Evolutionary conservation across 179 eudicot genomes (phyloP).

Genomic region (Patellifolia procumbens): DNA sequence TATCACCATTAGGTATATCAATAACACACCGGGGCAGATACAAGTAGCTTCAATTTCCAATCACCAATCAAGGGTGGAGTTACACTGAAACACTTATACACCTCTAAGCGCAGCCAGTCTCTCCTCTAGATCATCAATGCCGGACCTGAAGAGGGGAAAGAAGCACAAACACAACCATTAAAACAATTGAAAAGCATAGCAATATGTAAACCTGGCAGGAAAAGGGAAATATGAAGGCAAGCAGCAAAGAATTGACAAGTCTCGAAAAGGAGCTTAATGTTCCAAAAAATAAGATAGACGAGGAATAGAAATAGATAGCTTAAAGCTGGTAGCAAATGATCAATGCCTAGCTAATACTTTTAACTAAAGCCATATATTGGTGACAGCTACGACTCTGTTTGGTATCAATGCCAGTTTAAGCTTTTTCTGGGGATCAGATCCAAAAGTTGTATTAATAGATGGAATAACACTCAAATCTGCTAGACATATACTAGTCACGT

Average conservation of each 20-base stretch:
- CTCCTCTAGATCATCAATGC: slow-evolving; percentile 75
- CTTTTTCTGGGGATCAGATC: no score
- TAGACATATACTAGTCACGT: no score
- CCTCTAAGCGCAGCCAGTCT: slow-evolving; percentile 89
- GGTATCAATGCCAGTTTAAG: no score
- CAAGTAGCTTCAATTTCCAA: neutral
- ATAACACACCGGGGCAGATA: slow-evolving; percentile 1
- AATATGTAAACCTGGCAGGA: neutral
- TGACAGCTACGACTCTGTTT: no score
- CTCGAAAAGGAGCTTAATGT: no score
- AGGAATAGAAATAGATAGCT: no score
- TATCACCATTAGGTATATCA: neutral
- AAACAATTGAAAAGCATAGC: neutral
- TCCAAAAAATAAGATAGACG: neutral
- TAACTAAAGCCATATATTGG: neutral
- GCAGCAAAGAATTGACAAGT: neutral
- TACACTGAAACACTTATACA: slow-evolving; percentile 33
- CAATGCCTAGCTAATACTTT: neutral
- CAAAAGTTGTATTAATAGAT: no score
- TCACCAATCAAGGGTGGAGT: neutral
- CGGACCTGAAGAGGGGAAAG: slow-evolving; percentile 47
- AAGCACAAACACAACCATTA: slow-evolving; percentile 8
- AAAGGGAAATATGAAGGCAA: neutral
- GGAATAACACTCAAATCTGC: no score
- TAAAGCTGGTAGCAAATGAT: neutral